Conservation (phyloP, 352 stramenopile species). For the Phytopythium mirpurense region DNA sequence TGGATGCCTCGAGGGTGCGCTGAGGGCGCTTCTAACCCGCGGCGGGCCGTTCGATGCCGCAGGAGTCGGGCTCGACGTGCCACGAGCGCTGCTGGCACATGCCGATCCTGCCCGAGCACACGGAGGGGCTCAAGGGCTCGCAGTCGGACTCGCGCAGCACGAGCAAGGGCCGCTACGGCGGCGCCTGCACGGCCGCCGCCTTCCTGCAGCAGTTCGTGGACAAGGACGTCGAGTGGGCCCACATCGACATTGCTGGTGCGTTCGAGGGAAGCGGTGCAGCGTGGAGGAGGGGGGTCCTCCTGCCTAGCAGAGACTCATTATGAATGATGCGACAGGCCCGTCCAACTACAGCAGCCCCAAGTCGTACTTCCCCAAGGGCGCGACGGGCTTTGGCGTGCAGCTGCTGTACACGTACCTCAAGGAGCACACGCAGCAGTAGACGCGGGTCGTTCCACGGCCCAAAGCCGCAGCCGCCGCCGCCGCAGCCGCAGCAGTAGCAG, state of each 20-base stretch:
- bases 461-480: too few relatives aligned
- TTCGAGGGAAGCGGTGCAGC: not conserved
- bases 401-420: conserved; percentile 84
- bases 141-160: conserved; percentile 82
- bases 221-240: conserved; percentile 82
- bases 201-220: conserved; percentile 89
- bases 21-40: too few relatives aligned
- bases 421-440: conserved; percentile 51
- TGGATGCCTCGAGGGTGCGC: too few relatives aligned
- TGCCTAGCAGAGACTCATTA: too few relatives aligned
- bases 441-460: too few relatives aligned
- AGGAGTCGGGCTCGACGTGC: conserved; percentile 48
- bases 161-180: conserved; percentile 69
- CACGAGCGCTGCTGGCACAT: conserved; percentile 88
- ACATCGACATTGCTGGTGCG: conserved; percentile 85
- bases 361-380: conserved; percentile 83
- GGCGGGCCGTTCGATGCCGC: too few relatives aligned
- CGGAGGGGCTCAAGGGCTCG: conserved; percentile 68
- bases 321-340: conserved; percentile 17
- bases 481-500: too few relatives aligned
- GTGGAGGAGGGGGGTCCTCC: too few relatives aligned
- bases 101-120: conserved; percentile 85
- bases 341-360: conserved; percentile 78
- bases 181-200: conserved; percentile 78
- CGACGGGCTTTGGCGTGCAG: conserved; percentile 86